phyloP scores from a whole-genome alignment of 495 filamentous ascomycete species.

The Tuber umbilicatum region DNA sequence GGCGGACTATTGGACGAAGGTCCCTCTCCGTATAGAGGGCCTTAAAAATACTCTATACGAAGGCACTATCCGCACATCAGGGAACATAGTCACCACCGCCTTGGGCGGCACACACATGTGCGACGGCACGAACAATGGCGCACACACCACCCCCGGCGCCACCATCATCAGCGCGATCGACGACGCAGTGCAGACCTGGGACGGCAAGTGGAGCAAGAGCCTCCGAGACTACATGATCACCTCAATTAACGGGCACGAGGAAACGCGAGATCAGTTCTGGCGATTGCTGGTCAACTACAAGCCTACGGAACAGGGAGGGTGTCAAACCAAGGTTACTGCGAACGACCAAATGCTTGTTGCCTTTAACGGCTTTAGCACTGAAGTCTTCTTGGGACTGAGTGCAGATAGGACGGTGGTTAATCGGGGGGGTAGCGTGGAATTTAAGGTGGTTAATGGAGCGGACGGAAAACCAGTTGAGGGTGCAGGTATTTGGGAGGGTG shows the following conservation, averaged over 20 bases:
- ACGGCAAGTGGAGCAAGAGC: not conserved
- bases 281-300: constrained; percentile 3
- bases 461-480: not conserved
- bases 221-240: constrained; percentile 15
- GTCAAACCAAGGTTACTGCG: not conserved
- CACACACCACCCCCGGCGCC: not conserved
- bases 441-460: constrained; percentile 7
- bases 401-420: not conserved
- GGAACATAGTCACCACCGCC: constrained; percentile 6
- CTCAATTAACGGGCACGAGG: not conserved
- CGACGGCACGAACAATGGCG: constrained; percentile 11
- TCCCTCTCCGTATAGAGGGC: constrained; percentile 20
- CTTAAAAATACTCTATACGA: constrained; percentile 4
- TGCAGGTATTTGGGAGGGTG: not conserved
- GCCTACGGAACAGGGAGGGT: constrained; percentile 6
- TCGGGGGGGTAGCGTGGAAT: not conserved
- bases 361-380: not conserved
- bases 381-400: not conserved
- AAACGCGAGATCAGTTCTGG: not conserved
- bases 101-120: constrained; percentile 11
- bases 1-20: not conserved
- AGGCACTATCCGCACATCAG: not conserved
- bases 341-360: constrained; percentile 12
- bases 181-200: constrained; percentile 7
- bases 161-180: constrained; percentile 14